Percentiles rank a stretch among this genome's conserved stretches.
Conservation (phyloP, 805 yeast species). For the Metschnikowia hibisci region DNA sequence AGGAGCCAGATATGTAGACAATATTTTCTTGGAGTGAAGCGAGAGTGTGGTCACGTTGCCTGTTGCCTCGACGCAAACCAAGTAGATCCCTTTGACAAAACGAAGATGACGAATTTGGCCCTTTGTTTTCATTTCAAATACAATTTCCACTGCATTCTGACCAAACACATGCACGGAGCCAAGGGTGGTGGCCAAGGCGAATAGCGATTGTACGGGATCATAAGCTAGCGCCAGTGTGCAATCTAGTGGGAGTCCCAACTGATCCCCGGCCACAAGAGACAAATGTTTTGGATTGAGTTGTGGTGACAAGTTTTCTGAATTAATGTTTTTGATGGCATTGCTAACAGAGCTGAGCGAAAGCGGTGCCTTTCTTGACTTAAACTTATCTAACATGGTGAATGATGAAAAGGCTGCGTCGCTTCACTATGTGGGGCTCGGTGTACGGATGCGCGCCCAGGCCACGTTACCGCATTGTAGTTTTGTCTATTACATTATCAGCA, state of each 20-base stretch:
- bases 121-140: conserved; percentile 49
- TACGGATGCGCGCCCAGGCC: conserved; percentile 14
- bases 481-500: conserved; percentile 4
- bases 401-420: background rate
- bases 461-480: conserved; percentile 3
- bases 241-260: conserved; percentile 48
- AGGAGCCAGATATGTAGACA: conserved; percentile 60
- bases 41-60: conserved; percentile 68
- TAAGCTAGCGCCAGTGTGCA: conserved; percentile 63
- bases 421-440: conserved; percentile 6
- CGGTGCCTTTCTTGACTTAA: conserved; percentile 40
- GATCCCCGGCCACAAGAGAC: conserved; percentile 25
- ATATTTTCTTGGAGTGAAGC: conserved; percentile 54
- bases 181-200: conserved; percentile 72
- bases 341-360: conserved; percentile 40
- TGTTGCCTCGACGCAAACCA: conserved; percentile 65
- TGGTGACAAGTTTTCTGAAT: conserved; percentile 30
- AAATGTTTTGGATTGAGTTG: conserved; percentile 31
- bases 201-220: conserved; percentile 84
- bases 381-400: conserved; percentile 32
- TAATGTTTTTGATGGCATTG: conserved; percentile 36
- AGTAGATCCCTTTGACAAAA: conserved; percentile 77
- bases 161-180: conserved; percentile 81
- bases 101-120: conserved; percentile 51
- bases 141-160: conserved; percentile 71